These are phyloP conservation scores for Stephanodiscus minutulus DNA, from an alignment of 108 stramenopile genomes.

Conservation along the genomic window DNA sequence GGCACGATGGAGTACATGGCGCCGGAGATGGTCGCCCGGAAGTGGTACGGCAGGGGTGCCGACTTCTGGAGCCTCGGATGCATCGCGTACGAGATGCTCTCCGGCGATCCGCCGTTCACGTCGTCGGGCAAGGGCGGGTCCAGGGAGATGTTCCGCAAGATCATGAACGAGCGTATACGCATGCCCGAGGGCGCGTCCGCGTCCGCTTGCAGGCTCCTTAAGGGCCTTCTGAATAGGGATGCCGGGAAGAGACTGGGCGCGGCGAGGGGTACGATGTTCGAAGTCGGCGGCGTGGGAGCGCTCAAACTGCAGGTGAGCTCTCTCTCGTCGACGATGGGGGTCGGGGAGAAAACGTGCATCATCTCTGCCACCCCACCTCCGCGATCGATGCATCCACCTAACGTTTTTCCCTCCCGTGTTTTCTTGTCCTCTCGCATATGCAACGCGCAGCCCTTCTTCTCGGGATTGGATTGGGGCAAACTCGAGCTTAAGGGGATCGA, in stretches of 20 bases:
- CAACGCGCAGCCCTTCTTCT: conserved; percentile 69
- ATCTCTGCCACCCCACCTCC: too few relatives aligned
- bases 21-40: conserved; percentile 92
- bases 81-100: conserved; percentile 96
- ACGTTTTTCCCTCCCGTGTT: not conserved
- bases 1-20: conserved; percentile 93
- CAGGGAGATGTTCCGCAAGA: conserved; percentile 94
- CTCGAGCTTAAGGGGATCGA: conserved; percentile 74
- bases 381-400: not conserved
- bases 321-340: too few relatives aligned
- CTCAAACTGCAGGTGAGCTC: conserved; percentile 76
- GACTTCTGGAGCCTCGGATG: conserved; percentile 98
- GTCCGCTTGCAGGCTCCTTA: conserved; percentile 84
- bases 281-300: conserved; percentile 94
- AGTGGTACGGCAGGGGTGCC: conserved; percentile 96
- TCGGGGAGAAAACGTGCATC: too few relatives aligned
- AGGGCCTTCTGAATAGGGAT: conserved; percentile 92
- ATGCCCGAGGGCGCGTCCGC: conserved; percentile 87
- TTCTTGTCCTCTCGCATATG: not conserved
- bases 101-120: conserved; percentile 93
- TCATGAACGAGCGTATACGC: conserved; percentile 92
- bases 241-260: conserved; percentile 90
- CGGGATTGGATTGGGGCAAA: conserved; percentile 89
- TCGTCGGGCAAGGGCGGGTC: conserved; percentile 69
- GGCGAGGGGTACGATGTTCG: conserved; percentile 93